These are phyloP conservation scores for Orbilia oligospora DNA, from an alignment of 2,329 filamentous ascomycete species.

Conservation along the genomic window DNA sequence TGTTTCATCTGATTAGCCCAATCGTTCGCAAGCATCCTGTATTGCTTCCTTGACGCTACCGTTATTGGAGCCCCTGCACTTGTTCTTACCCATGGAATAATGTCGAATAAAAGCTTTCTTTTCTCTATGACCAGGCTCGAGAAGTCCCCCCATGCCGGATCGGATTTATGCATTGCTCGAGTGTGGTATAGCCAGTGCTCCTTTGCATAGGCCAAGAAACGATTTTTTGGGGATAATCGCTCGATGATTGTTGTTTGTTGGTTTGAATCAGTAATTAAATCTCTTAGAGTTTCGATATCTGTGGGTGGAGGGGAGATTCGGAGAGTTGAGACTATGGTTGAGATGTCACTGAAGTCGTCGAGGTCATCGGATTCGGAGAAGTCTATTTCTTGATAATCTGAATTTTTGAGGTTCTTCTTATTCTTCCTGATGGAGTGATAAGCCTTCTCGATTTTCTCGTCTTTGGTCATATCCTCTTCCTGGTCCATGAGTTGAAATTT, in stretches of 20 bases:
- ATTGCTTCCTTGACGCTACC: background rate
- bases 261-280: background rate
- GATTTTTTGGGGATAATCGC: background rate
- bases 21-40: constrained; percentile 25
- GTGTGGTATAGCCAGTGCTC: constrained; percentile 24
- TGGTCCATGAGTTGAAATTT: background rate
- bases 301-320: background rate
- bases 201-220: constrained; percentile 15
- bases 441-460: background rate
- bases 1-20: constrained; percentile 38
- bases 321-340: background rate
- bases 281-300: constrained; percentile 9
- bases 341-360: background rate
- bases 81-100: constrained; percentile 7
- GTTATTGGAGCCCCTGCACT: background rate
- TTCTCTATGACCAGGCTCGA: background rate
- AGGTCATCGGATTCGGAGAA: background rate
- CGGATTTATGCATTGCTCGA: constrained; percentile 23
- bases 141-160: constrained; percentile 8
- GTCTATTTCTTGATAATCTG: background rate
- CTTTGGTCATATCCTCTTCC: background rate
- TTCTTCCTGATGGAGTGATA: background rate
- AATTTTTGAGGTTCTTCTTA: background rate
- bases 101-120: background rate
- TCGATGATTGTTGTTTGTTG: background rate